A percentile compares a stretch with the other conserved stretches of the same genome.
phyloP scores from a whole-genome alignment of 805 yeast species.

The Komagataella pastoris region DNA sequence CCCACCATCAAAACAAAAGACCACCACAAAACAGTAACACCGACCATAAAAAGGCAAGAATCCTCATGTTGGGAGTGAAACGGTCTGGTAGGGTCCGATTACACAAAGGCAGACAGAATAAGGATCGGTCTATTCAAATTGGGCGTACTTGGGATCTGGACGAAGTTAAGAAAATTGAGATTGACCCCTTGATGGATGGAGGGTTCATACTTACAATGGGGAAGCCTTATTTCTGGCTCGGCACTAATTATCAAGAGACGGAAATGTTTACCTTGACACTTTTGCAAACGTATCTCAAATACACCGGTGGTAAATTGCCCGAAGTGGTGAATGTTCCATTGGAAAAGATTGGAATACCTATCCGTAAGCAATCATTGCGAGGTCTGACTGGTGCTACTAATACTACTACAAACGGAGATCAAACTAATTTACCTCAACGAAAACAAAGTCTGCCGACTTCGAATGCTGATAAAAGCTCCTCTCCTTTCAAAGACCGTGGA shows the following conservation, averaged over 20 bases:
- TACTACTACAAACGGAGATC: background rate
- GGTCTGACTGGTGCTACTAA: background rate
- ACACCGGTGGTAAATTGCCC: slow-evolving; percentile 43
- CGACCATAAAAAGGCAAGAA: slow-evolving; percentile 44
- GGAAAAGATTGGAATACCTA: background rate
- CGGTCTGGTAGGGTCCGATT: slow-evolving; percentile 54
- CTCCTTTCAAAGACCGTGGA: background rate
- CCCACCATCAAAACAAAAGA: slow-evolving; percentile 50
- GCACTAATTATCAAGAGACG: slow-evolving; percentile 42
- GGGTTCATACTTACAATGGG: slow-evolving; percentile 53
- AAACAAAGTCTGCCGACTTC: background rate
- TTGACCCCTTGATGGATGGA: slow-evolving; percentile 35
- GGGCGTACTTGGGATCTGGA: slow-evolving; percentile 88
- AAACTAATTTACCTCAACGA: background rate
- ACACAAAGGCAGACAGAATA: slow-evolving; percentile 78
- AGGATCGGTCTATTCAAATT: slow-evolving; percentile 66
- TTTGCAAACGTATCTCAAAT: slow-evolving; percentile 37
- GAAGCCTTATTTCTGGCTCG: slow-evolving; percentile 79
- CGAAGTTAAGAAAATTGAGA: slow-evolving; percentile 45
- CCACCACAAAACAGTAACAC: slow-evolving; percentile 45
- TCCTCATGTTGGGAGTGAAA: slow-evolving; percentile 48
- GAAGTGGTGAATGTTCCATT: slow-evolving; percentile 33
- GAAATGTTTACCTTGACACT: slow-evolving; percentile 42
- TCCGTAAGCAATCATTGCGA: background rate
- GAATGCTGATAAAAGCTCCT: background rate